Conservation (phyloP, 495 filamentous ascomycete species). For the Beverwykella pulmonaria region DNA sequence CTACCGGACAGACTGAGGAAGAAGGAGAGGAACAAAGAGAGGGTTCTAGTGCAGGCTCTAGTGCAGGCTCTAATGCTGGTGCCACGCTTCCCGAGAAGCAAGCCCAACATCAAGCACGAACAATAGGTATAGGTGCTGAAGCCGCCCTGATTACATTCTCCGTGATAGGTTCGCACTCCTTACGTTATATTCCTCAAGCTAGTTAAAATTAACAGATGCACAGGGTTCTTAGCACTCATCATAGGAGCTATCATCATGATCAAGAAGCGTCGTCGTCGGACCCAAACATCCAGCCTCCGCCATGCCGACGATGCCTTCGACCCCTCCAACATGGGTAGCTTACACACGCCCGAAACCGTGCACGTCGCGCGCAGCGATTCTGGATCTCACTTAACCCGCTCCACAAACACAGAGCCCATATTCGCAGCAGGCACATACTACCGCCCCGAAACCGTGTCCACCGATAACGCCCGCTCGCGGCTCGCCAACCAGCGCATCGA, state of each 20-base stretch:
- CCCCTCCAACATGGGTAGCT: constrained; percentile 18
- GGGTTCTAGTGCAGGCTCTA: background rate
- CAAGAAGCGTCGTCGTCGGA: constrained; percentile 10
- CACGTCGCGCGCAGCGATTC: background rate
- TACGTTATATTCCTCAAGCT: background rate
- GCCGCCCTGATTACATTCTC: constrained; percentile 27
- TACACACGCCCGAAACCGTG: constrained; percentile 16
- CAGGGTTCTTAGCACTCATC: constrained; percentile 25
- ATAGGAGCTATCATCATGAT: constrained; percentile 10
- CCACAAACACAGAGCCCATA: constrained; percentile 10
- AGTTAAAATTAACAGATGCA: background rate
- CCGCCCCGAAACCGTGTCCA: constrained; percentile 31
- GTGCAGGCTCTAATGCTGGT: background rate
- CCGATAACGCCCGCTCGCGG: background rate
- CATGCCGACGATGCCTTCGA: constrained; percentile 24
- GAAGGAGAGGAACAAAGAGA: background rate
- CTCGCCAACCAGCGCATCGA: constrained; percentile 13
- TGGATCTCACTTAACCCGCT: constrained; percentile 4
- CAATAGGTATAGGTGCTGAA: constrained; percentile 28
- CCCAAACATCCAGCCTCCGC: background rate
- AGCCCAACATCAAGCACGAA: background rate
- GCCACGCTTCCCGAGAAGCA: background rate
- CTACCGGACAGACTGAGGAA: background rate
- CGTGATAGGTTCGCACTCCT: constrained; percentile 19
- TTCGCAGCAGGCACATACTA: constrained; percentile 18